Percentiles rank a stretch among this genome's conserved stretches.
phyloP scores from a whole-genome alignment of 352 stramenopile genomes.

The Plasmopara muralis region DNA sequence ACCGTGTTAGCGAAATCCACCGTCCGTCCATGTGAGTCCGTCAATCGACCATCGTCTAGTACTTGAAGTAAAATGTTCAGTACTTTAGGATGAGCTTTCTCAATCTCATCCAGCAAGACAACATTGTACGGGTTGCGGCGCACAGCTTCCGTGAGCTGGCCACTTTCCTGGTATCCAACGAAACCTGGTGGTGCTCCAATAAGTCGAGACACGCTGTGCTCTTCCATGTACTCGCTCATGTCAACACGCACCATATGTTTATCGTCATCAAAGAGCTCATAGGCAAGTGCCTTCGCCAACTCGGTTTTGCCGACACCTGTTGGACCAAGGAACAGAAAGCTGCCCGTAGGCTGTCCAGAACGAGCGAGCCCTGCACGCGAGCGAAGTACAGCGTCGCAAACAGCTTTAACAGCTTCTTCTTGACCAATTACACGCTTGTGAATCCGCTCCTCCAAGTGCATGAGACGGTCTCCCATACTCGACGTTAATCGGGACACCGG shows the following conservation, averaged over 20 bases:
- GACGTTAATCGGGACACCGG: constrained; percentile 78
- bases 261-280: constrained; percentile 93
- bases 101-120: constrained; percentile 96
- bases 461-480: constrained; percentile 69
- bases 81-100: constrained; percentile 96
- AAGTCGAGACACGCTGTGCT: constrained; percentile 89
- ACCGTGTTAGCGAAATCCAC: constrained; percentile 97
- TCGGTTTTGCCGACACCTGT: constrained; percentile 96
- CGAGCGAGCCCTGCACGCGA: constrained; percentile 88
- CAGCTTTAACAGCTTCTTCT: constrained; percentile 86
- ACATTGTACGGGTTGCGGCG: constrained; percentile 95
- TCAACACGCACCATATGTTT: constrained; percentile 95
- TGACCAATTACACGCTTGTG: constrained; percentile 92
- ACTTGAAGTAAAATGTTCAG: constrained; percentile 96
- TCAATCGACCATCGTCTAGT: constrained; percentile 96
- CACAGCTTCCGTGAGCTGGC: constrained; percentile 95
- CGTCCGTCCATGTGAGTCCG: constrained; percentile 93
- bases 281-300: constrained; percentile 91
- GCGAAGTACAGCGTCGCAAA: constrained; percentile 89
- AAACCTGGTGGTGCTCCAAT: constrained; percentile 95
- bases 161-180: constrained; percentile 90
- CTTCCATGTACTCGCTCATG: constrained; percentile 98
- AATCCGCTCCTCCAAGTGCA: constrained; percentile 79
- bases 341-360: constrained; percentile 86
- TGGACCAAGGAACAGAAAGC: constrained; percentile 95